phyloP scores from a whole-genome alignment of 2,329 filamentous ascomycete species.

The Alternaria atra region DNA sequence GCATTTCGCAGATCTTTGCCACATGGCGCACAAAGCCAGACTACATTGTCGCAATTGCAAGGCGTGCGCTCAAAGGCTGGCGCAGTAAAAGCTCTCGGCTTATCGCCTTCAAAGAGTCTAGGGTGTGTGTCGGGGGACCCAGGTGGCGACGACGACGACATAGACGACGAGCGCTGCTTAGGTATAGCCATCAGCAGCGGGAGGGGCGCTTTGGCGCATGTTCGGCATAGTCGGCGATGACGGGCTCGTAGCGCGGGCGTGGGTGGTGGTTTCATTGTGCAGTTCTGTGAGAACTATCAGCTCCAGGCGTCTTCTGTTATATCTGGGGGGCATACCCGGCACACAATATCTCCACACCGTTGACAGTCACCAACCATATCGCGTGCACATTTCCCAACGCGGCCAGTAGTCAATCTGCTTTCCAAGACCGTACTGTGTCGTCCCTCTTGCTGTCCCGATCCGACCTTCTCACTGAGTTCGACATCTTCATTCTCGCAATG shows the following conservation, averaged over 20 bases:
- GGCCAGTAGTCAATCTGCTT: slow-evolving; percentile 64
- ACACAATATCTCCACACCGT: slow-evolving; percentile 78
- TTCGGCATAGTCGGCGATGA: slow-evolving; percentile 80
- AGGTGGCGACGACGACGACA: slow-evolving; percentile 32
- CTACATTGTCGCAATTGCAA: slow-evolving; percentile 68
- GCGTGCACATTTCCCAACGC: slow-evolving; percentile 80
- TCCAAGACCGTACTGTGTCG: slow-evolving; percentile 25
- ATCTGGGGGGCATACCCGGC: slow-evolving; percentile 69
- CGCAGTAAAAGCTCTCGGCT: slow-evolving; percentile 51
- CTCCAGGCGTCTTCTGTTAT: not conserved
- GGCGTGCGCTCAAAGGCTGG: slow-evolving; percentile 62
- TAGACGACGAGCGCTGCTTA: slow-evolving; percentile 31
- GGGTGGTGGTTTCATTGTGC: slow-evolving; percentile 82
- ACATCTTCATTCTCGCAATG: slow-evolving; percentile 77
- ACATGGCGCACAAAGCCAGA: slow-evolving; percentile 89
- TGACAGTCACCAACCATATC: slow-evolving; percentile 88
- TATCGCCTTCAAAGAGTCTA: slow-evolving; percentile 25
- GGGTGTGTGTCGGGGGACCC: slow-evolving; percentile 32
- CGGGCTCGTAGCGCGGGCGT: slow-evolving; percentile 73
- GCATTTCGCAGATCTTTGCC: slow-evolving; percentile 72
- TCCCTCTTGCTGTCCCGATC: slow-evolving; percentile 41
- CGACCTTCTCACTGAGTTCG: slow-evolving; percentile 64
- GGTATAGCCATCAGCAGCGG: slow-evolving; percentile 55
- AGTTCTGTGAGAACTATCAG: slow-evolving; percentile 71
- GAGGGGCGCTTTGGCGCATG: slow-evolving; percentile 78